Base-by-base conservation (phyloP, 495 filamentous ascomycete species). In the Aspergillus taichungensis region DNA sequence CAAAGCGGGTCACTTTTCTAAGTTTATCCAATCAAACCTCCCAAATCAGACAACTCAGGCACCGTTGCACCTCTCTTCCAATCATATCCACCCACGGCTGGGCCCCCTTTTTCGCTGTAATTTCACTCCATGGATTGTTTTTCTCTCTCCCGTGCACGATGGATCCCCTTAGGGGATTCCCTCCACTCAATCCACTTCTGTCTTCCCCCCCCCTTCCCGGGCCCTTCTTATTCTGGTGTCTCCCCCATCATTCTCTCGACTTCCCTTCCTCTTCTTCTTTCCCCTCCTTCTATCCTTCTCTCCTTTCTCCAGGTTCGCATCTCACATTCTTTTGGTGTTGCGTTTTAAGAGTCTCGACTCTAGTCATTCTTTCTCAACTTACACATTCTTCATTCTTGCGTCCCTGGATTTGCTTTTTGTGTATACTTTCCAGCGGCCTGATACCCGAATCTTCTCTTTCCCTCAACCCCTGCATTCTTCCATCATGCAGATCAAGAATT, bases 401-500 rank as follows among this genome's bases (percentile, higher is more conserved):
- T 49, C 46, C 52, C 43, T 44, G 45, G 43, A 41, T 48, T 45
- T 37, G 47, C 34, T 37, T 14, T 30, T 34, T 18, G 13, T 33
- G 18, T 24, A 40, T 40, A 44, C 24, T 13, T 34, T n/a, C 8
- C 31, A 13, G 14, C 45, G 18, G 9, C 14, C 41, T 38, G 29
- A 33, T 39, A 24, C 30, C 18, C 24, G 36, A 32, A 30, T 47
- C 34, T 41, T 33, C 9, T 11, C 11, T 45, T 13, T 34, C 47
- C 40, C 30, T 31, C 36, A 42, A 33, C 43, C 40, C 27, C 36
- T 43, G 39, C 47, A 45, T 34, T 51, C 34, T 39, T 54, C 48
- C 56, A 61, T 43, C 14, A 72, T 72, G 68, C 62, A 66, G 46
- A 38, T 69, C 60, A 68, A 69, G 50, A 67, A 69, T 56, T 62